Conservation (phyloP, 352 stramenopile genomes). For the Phytopythium kandeliae region DNA sequence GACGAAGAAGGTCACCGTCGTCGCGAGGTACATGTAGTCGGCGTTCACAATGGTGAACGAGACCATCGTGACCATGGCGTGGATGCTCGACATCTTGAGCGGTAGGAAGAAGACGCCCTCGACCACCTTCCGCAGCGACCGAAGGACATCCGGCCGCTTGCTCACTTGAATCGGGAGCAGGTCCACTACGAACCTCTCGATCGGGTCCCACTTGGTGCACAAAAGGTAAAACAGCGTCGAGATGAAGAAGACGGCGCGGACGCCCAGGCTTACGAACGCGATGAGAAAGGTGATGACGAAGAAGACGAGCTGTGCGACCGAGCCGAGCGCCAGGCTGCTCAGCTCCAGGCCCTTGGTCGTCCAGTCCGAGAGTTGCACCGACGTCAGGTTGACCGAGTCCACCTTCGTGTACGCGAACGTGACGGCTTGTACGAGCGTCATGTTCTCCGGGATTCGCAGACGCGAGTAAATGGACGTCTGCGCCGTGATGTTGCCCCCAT, state of each 20-base stretch:
- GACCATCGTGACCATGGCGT: slow-evolving; percentile 84
- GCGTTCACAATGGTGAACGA: slow-evolving; percentile 82
- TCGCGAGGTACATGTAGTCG: slow-evolving; percentile 84
- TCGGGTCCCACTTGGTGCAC: slow-evolving; percentile 83
- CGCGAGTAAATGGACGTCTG: slow-evolving; percentile 41
- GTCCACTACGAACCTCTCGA: slow-evolving; percentile 79
- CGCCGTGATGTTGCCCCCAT: slow-evolving; percentile 45
- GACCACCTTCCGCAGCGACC: slow-evolving; percentile 72
- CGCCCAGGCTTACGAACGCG: slow-evolving; percentile 81
- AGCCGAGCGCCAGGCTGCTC: slow-evolving; percentile 76
- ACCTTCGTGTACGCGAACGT: slow-evolving; percentile 77
- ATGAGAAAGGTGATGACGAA: slow-evolving; percentile 72
- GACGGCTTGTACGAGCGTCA: slow-evolving; percentile 74
- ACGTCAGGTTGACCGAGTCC: slow-evolving; percentile 83
- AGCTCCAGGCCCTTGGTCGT: slow-evolving; percentile 82
- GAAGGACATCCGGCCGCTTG: slow-evolving; percentile 64
- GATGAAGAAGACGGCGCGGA: slow-evolving; percentile 86
- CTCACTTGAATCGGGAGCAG: slow-evolving; percentile 67
- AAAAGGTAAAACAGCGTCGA: slow-evolving; percentile 85
- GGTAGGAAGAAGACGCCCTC: slow-evolving; percentile 85
- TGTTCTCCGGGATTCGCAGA: slow-evolving; percentile 68
- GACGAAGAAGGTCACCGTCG: slow-evolving; percentile 84
- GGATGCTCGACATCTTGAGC: slow-evolving; percentile 86
- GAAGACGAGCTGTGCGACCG: slow-evolving; percentile 75
- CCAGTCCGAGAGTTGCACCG: slow-evolving; percentile 80